These are phyloP conservation scores for Penicillium macrosclerotiorum DNA, from an alignment of 495 filamentous ascomycete species.

Conservation along the genomic window DNA sequence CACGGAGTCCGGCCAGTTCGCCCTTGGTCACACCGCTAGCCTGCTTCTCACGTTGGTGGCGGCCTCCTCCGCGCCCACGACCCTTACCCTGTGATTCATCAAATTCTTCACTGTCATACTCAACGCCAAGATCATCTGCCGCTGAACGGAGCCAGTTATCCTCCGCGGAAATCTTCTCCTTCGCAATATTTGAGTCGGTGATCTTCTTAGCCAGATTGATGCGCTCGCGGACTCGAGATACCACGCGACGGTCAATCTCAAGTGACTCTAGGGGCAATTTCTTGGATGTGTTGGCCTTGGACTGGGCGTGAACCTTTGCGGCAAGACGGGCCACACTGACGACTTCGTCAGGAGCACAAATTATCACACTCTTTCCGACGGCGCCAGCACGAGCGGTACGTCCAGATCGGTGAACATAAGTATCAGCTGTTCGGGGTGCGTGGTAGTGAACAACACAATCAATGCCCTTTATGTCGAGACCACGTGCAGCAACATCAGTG, in stretches of 20 bases:
- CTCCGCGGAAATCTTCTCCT: conserved; percentile 78
- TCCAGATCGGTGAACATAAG: conserved; percentile 93
- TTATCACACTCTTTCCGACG: conserved; percentile 74
- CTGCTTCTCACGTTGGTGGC: conserved; percentile 72
- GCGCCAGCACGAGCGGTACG: conserved; percentile 84
- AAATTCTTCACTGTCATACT: conserved; percentile 87
- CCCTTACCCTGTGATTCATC: conserved; percentile 61
- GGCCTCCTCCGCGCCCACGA: conserved; percentile 64
- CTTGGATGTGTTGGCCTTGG: conserved; percentile 50
- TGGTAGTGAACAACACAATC: conserved; percentile 93
- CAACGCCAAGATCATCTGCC: conserved; percentile 90
- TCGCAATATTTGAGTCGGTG: conserved; percentile 76
- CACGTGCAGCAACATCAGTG: conserved; percentile 94
- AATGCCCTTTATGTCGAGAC: conserved; percentile 88
- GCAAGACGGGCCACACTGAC: conserved; percentile 77
- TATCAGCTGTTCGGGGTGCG: conserved; percentile 85
- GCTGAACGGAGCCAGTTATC: conserved; percentile 81
- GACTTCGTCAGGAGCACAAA: conserved; percentile 91
- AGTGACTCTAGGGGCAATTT: conserved; percentile 69
- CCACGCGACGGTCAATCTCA: conserved; percentile 77
- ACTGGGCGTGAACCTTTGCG: conserved; percentile 75
- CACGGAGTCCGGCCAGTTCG: conserved; percentile 56
- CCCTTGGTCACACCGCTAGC: conserved; percentile 64
- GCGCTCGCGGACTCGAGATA: conserved; percentile 70
- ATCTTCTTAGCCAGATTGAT: conserved; percentile 77